Conservation (phyloP, 2,329 filamentous ascomycete genomes). For the Alternaria arborescens region DNA sequence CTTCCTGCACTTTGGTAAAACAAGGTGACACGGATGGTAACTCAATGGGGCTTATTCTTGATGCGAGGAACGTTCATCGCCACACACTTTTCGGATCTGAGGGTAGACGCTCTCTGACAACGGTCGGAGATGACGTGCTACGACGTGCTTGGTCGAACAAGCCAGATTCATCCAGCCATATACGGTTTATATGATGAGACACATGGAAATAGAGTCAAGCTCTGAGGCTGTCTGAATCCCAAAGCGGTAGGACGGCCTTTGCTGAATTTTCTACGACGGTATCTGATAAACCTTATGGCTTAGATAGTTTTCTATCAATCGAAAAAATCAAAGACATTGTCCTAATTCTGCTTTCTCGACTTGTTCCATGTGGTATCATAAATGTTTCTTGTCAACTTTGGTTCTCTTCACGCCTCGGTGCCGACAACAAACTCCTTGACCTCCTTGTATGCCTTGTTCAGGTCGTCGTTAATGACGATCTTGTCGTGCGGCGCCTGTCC, state of each 20-base stretch:
- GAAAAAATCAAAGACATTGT: neutral
- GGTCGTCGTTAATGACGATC: slow-evolving; percentile 61
- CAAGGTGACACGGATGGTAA: slow-evolving; percentile 69
- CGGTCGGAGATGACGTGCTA: slow-evolving; percentile 33
- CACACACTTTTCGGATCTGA: slow-evolving; percentile 54
- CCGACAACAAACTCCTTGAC: slow-evolving; percentile 62
- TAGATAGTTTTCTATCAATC: slow-evolving; percentile 33
- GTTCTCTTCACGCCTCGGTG: slow-evolving; percentile 30
- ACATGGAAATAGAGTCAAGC: slow-evolving; percentile 97
- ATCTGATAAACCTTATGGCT: slow-evolving; percentile 55
- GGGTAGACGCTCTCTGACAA: slow-evolving; percentile 43
- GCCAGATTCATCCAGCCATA: slow-evolving; percentile 62
- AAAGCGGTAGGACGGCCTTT: slow-evolving; percentile 56
- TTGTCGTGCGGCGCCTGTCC: slow-evolving; percentile 60
- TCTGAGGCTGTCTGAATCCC: slow-evolving; percentile 72
- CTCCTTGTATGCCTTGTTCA: slow-evolving; percentile 60
- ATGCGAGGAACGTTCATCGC: slow-evolving; percentile 80
- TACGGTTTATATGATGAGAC: slow-evolving; percentile 81
- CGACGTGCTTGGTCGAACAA: slow-evolving; percentile 72
- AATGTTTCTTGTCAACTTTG: neutral
- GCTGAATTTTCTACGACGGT: slow-evolving; percentile 57
- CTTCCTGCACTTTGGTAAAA: slow-evolving; percentile 47
- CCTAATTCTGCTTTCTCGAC: neutral
- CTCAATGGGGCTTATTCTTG: slow-evolving; percentile 99
- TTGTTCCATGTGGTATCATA: slow-evolving; percentile 19